Evolutionary conservation across 2,329 filamentous ascomycete genomes (phyloP), one percentile per base, ranked within the genome.

Genomic region (Nigrospora osmanthi): DNA sequence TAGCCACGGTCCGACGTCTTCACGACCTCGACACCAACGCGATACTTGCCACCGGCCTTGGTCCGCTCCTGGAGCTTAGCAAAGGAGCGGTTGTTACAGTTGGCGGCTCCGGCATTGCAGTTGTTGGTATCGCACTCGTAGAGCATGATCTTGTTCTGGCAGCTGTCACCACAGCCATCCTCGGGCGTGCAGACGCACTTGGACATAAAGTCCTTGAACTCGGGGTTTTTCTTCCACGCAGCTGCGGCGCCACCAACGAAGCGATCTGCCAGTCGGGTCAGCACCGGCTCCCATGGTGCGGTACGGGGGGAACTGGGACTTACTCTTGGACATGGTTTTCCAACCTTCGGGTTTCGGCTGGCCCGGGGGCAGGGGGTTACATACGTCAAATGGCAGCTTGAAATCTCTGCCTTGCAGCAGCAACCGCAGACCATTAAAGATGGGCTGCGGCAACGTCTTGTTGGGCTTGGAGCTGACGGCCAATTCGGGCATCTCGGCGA

Each of bases 91-190:
- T 98, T 98, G 23, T 80, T 81, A 64, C 93, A 98, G 40, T 73
- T 60, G 16, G 80, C 75, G n/a, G 78, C 72, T 35, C 85, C 85
- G 14, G 91, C 71, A 47, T 83, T 86, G 70, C 93, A 98, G 62
- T 96, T 98, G 46, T 77, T 83, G 39, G 85, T 78, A 62, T 97
- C 89, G 62, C 93, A 98, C 68, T 98, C 93, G 63, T 96, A 97
- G 45, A 95, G 82, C 89, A 97, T 97, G 63, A 89, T 89, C 50
- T 89, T 78, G 63, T 98, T 98, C 60, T 95, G 87, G 66, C 93
- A 98, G 56, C 86, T 78, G 51, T 96, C 89, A 51, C 82, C 87
- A 58, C 93, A 97, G 33, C 89, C 89, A 44, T 84, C 81, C 43
- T 90, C 86, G 7, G 78, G 72, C 36, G 71, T 81, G 67, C 89